phyloP scores from a whole-genome alignment of 139 green algal genomes.

The Desmodesmus armatus region DNA sequence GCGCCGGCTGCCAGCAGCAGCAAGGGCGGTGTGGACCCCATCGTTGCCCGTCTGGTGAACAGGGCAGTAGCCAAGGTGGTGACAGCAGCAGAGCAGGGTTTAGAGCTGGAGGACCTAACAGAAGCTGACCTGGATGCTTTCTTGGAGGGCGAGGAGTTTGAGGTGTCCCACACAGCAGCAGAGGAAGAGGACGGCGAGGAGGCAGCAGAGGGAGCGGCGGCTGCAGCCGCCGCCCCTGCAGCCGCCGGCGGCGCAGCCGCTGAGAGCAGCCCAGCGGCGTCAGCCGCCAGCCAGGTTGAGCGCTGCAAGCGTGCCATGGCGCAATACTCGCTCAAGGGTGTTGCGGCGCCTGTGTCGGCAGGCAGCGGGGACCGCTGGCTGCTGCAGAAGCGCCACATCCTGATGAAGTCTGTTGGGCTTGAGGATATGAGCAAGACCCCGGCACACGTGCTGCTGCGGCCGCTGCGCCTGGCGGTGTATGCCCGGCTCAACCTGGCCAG shows the following conservation, averaged over 20 bases:
- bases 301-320: constrained; percentile 15
- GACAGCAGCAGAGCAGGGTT: not conserved
- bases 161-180: not conserved
- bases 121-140: too few species aligned
- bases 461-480: constrained; percentile 45
- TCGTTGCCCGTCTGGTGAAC: too few species aligned
- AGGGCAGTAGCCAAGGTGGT: not conserved
- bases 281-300: constrained; percentile 4
- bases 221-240: not conserved
- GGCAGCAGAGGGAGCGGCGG: not conserved
- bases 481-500: constrained; percentile 11
- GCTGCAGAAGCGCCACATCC: constrained; percentile 33
- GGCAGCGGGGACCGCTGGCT: constrained; percentile 44
- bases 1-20: too few species aligned
- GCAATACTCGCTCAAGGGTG: constrained; percentile 7
- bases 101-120: not conserved
- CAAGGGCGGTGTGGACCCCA: too few species aligned
- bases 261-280: not conserved
- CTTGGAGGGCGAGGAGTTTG: not conserved
- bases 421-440: constrained; percentile 50
- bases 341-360: not conserved
- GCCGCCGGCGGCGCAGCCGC: constrained; percentile 21
- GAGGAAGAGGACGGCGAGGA: constrained; percentile 11
- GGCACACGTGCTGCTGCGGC: constrained; percentile 45
- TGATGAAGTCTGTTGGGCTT: constrained; percentile 24